Base-by-base conservation (phyloP, 495 filamentous ascomycete species). In the Astrocystis sublimbata region DNA sequence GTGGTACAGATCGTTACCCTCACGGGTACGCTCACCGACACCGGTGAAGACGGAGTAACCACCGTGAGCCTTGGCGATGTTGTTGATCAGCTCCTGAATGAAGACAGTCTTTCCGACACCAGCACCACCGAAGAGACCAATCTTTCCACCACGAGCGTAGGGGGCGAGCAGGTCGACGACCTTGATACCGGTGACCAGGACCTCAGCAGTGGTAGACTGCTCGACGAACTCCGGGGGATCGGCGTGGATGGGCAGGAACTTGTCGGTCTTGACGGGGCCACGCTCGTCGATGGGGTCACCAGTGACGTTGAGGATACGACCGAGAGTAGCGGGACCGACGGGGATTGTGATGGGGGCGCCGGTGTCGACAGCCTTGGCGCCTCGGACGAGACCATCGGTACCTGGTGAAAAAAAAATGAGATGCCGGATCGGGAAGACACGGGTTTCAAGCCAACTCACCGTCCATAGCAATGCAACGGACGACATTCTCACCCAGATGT, bases 31-130 rank as follows among this genome's bases (percentile, higher is more conserved):
- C 90, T 98, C 94, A 74, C 94, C 94, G 80, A 98, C 94, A 92
- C 94, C 94, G 77, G 91, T 96, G 89, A 98, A 98, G 73, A 98
- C 96, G 67, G 94, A 98, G 90, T 96, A 98, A 93, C 94, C 94
- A 94, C 94, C 96, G 84, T 98, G 94, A 72, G 94, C 94, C 88
- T 98, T 98, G 83, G 94, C 94, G 74, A 98, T 97, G 88, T 98
- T 98, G 91, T 98, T 98, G 77, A 98, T 98, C 76, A 98, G 82
- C 84, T 98, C 94, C 86, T 98, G 94, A 78, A 98, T 98, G 86
- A 98, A 98, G 83, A 98, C 94, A 77, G 94, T 98, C 90, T 98
- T 98, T 81, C 94, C 94, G 85, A 98, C 94, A 94, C 94, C 94
- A 73, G 94, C 94, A 94, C 94, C 94, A 84, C 94, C 94, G 83